Percentiles rank a stretch among this genome's conserved stretches.
These are phyloP conservation scores for Pichia cabralensis DNA, from an alignment of 805 yeast species.

Conservation along the genomic window DNA sequence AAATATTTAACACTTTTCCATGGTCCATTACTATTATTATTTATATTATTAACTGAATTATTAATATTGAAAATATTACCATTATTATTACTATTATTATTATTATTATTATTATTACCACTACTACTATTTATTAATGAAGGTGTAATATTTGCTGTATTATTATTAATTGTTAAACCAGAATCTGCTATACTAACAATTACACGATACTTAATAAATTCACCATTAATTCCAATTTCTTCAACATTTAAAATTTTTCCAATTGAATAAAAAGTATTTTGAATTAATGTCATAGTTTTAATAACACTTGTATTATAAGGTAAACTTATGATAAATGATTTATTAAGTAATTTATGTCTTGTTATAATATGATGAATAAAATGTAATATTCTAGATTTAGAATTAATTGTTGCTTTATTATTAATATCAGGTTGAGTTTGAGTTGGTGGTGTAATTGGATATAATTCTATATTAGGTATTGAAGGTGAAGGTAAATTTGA, in stretches of 20 bases:
- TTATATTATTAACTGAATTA: no score
- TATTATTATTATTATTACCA: no score
- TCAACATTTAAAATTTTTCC: constrained; percentile 5
- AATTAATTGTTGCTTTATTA: no score
- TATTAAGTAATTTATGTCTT: constrained; percentile 7
- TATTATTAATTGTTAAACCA: neutral
- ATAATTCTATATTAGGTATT: constrained; percentile 2
- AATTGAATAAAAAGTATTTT: constrained; percentile 6
- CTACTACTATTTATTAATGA: no score
- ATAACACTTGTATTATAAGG: constrained; percentile 1
- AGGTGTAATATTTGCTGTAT: neutral
- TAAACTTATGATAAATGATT: constrained; percentile 7
- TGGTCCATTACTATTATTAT: constrained; percentile 2
- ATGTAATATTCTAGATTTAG: constrained; percentile 9
- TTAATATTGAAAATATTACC: no score
- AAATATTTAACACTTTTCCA: constrained; percentile 8
- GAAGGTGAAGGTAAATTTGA: constrained; percentile 8
- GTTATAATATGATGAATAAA: constrained; percentile 10
- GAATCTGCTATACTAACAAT: constrained; percentile 1
- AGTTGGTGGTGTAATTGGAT: neutral
- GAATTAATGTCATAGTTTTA: neutral
- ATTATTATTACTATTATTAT: no score
- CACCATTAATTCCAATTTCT: neutral
- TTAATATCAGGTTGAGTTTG: no score
- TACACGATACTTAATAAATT: constrained; percentile 3